Percentiles rank a stretch among this genome's conserved stretches.
phyloP scores from a whole-genome alignment of 805 yeast genomes.

The Kluyveromyces wickerhamii region DNA sequence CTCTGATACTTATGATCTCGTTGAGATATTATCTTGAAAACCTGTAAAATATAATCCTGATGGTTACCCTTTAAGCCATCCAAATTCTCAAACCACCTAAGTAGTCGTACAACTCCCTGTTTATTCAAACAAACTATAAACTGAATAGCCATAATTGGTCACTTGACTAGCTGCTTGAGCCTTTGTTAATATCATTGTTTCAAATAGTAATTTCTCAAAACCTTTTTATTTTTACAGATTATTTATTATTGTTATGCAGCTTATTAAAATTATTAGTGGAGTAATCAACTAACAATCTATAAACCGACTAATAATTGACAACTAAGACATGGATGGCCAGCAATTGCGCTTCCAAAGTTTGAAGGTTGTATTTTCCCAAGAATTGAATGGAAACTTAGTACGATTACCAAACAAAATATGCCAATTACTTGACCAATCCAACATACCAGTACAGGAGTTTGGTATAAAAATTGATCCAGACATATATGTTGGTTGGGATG shows the following conservation, averaged over 20 bases:
- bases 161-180: neutral
- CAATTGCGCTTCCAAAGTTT: slow-evolving; percentile 10
- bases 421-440: slow-evolving; percentile 14
- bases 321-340: slow-evolving; percentile 5
- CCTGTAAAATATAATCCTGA: slow-evolving; percentile 32
- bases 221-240: too few relatives aligned
- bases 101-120: slow-evolving; percentile 86
- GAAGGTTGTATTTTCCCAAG: slow-evolving; percentile 12
- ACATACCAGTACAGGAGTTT: slow-evolving; percentile 20
- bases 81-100: slow-evolving; percentile 59
- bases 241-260: too few relatives aligned
- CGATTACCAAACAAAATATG: slow-evolving; percentile 21
- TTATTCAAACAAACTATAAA: slow-evolving; percentile 78
- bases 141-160: slow-evolving; percentile 57
- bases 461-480: slow-evolving; percentile 13
- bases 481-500: slow-evolving; percentile 24
- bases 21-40: slow-evolving; percentile 71
- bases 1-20: slow-evolving; percentile 80
- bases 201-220: too few relatives aligned
- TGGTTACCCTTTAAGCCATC: slow-evolving; percentile 26
- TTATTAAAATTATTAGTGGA: too few relatives aligned
- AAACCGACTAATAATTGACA: too few relatives aligned
- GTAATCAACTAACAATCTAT: too few relatives aligned
- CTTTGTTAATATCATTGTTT: too few relatives aligned
- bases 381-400: slow-evolving; percentile 23